Conservation (phyloP, 2,329 filamentous ascomycete genomes). For the Uncinocarpus reesii region DNA sequence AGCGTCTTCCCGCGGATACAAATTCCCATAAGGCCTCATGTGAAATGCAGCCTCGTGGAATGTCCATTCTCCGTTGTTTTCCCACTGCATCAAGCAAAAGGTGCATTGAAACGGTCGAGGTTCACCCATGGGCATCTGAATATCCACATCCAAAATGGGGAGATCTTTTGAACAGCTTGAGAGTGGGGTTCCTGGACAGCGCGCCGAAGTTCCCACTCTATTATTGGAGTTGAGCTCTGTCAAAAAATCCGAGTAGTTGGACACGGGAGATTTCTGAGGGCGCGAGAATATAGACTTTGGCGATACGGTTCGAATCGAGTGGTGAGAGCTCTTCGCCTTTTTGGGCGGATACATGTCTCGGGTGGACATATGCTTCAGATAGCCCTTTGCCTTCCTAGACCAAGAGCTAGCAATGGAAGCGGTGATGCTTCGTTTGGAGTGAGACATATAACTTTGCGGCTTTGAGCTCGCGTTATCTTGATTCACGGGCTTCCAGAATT, state of each 20-base stretch:
- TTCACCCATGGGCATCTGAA: conserved; percentile 2
- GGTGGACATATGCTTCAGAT: not conserved
- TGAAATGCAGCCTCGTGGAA: conserved; percentile 13
- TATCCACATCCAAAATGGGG: conserved; percentile 7
- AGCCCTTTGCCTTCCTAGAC: conserved; percentile 6
- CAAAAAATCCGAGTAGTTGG: conserved; percentile 8
- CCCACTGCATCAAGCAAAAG: conserved; percentile 14
- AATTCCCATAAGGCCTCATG: conserved; percentile 4
- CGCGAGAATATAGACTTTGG: conserved; percentile 10
- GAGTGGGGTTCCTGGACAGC: not conserved
- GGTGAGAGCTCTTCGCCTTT: conserved; percentile 2
- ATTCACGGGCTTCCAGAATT: conserved; percentile 1
- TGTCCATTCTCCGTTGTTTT: conserved; percentile 11
- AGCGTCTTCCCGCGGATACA: conserved; percentile 3
- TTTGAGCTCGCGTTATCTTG: conserved; percentile 3
- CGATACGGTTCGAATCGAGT: conserved; percentile 7
- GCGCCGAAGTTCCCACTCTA: not conserved
- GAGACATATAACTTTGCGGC: conserved; percentile 6
- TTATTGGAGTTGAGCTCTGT: not conserved
- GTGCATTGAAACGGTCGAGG: conserved; percentile 14
- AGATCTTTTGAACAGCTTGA: conserved; percentile 2
- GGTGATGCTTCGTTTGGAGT: conserved; percentile 11
- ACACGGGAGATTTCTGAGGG: conserved; percentile 7
- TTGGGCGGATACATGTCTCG: not conserved
- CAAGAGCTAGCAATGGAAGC: conserved; percentile 10